These are phyloP conservation scores for Cystobasidium pallidum DNA, from an alignment of 1,284 basidiomycete species.

Conservation along the genomic window DNA sequence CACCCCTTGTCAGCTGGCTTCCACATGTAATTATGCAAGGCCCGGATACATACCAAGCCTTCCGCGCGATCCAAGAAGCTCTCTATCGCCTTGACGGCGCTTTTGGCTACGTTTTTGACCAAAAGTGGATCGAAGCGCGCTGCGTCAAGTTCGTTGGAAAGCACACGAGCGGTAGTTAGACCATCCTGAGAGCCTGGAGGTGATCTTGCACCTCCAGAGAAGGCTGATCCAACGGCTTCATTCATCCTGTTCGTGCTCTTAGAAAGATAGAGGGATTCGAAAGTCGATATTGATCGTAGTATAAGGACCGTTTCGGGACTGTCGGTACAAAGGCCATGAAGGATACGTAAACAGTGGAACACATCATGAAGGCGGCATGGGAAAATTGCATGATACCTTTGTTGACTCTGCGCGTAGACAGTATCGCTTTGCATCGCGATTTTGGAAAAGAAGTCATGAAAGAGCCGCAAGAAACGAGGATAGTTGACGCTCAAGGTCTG, in stretches of 20 bases:
- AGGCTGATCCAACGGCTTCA: slow-evolving; percentile 71
- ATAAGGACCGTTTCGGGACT: slow-evolving; percentile 89
- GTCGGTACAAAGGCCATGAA: background rate
- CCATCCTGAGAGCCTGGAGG: slow-evolving; percentile 78
- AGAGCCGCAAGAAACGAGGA: slow-evolving; percentile 79
- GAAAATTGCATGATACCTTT: slow-evolving; percentile 65
- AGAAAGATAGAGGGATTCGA: slow-evolving; percentile 82
- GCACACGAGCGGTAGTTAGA: slow-evolving; percentile 69
- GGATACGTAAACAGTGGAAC: background rate
- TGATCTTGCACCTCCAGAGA: slow-evolving; percentile 64
- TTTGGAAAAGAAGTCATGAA: slow-evolving; percentile 94
- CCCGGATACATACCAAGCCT: slow-evolving; percentile 63
- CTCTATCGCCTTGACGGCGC: slow-evolving; percentile 69
- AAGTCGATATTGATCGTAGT: slow-evolving; percentile 75
- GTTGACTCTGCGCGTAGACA: slow-evolving; percentile 75
- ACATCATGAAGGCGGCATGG: background rate
- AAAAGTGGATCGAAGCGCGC: slow-evolving; percentile 90
- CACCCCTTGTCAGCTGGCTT: slow-evolving; percentile 6
- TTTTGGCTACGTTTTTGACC: slow-evolving; percentile 74
- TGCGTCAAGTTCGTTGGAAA: slow-evolving; percentile 88
- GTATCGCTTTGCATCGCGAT: slow-evolving; percentile 94
- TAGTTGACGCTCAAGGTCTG: slow-evolving; percentile 83
- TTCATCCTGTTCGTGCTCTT: slow-evolving; percentile 79
- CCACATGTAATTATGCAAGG: background rate
- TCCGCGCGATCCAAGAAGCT: slow-evolving; percentile 68